Conservation (phyloP, 768 basidiomycete species). For the Lentinula boryana region DNA sequence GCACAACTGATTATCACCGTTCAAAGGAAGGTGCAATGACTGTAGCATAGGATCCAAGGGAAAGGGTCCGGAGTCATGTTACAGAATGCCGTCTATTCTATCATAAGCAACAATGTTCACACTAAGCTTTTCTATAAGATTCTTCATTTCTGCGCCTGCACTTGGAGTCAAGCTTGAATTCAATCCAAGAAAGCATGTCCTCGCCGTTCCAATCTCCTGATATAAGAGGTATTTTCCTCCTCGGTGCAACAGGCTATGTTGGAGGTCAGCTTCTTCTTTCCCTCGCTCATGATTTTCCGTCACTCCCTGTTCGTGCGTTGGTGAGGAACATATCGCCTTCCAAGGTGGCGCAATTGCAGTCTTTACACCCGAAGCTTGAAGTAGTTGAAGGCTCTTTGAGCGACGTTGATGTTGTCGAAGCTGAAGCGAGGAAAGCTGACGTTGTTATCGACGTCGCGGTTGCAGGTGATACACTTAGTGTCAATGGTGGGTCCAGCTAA, state of each 20-base stretch:
- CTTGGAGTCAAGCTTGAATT: too few species aligned
- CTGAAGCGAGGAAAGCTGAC: constrained; percentile 27
- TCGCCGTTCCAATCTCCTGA: neutral
- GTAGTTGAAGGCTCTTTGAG: constrained; percentile 33
- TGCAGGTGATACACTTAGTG: constrained; percentile 29
- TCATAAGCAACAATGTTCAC: too few species aligned
- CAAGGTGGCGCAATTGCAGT: constrained; percentile 22
- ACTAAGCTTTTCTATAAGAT: too few species aligned
- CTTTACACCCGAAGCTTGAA: constrained; percentile 25
- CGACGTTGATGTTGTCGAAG: constrained; percentile 27
- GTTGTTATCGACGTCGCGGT: constrained; percentile 36
- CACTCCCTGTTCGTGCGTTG: constrained; percentile 28
- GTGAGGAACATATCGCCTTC: constrained; percentile 25
- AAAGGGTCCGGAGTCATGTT: too few species aligned
- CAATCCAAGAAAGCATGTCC: too few species aligned
- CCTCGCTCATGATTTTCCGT: constrained; percentile 25
- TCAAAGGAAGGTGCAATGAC: too few species aligned
- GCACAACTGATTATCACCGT: too few species aligned
- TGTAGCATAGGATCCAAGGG: too few species aligned
- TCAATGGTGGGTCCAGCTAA: constrained; percentile 20
- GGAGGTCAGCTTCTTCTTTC: constrained; percentile 32
- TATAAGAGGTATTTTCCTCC: constrained; percentile 25
- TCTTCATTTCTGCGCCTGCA: too few species aligned
- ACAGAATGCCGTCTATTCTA: too few species aligned
- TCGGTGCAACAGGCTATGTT: constrained; percentile 39